Base-by-base conservation (phyloP, 106 monocot genomes). In the Acorus calamus region DNA sequence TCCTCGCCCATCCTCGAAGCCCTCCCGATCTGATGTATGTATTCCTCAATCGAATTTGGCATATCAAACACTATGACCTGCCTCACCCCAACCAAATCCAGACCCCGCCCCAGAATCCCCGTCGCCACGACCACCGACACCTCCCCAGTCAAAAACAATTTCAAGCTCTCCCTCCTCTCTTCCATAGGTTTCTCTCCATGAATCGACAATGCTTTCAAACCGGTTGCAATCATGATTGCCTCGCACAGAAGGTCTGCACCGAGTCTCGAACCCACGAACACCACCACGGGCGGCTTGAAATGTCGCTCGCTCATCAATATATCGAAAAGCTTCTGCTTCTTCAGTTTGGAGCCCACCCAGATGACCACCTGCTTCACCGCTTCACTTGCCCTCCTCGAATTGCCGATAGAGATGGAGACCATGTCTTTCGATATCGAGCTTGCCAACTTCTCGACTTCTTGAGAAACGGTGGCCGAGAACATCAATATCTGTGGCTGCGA, bases 141-240 rank as follows among this genome's bases (percentile, higher is more conserved):
- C 57, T 88, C 88, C 56, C 88, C 93, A 56, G 73, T 77, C 50
- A 93, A 55, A 65, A 88, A 86, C 56, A 78, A 64, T 71, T 64
- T 76, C 80, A 93, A 65, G 53, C 9, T 78, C 60, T 88, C 93
- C 65, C 93, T 85, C 78, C 93, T 83, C 56, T 93, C 93, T 46
- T 76, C 86, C 93, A 93, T 93, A 7, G 41, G 71, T 69, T 93
- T 93, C 80, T 88, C 88, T 7, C 93, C 88, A 66, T 93, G 93
- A 65, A 93, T 80, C 14, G 88, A 71, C 62, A 88, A 59, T 62
- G 88, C 76, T 60, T 76, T 72, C 50, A 93, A 14, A 52, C 88
- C 85, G 72, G 93, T 93, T 8, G 65, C 47, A 72, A 61, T 55
- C 61, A 66, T 77, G 51, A 93, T 88, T 5, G 88, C 82, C 13